A percentile compares a stretch with the other conserved stretches of the same genome.
These are phyloP conservation scores for Globisporangium takayamanum DNA, from an alignment of 352 stramenopile species.

Conservation along the genomic window DNA sequence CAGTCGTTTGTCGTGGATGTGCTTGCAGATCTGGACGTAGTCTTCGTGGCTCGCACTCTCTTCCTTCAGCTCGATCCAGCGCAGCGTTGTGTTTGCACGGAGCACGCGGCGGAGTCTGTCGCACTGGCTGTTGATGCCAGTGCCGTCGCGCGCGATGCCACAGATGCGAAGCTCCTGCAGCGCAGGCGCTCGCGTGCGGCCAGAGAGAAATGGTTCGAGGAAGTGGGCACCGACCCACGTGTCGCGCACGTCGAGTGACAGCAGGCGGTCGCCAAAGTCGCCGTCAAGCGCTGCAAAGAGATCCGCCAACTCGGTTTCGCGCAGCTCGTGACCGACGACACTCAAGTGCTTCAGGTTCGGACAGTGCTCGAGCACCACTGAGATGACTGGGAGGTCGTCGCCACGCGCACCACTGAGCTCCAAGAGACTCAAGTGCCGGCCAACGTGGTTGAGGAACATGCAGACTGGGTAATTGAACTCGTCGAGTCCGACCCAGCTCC, in stretches of 20 bases:
- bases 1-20: background rate
- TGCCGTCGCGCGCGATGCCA: background rate
- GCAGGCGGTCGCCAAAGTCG: background rate
- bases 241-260: background rate
- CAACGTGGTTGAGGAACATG: background rate
- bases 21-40: background rate
- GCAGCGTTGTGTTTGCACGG: background rate
- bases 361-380: background rate
- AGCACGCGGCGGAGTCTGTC: background rate
- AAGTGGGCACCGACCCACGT: background rate
- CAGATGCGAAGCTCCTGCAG: background rate
- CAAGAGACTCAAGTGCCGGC: background rate
- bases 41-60: background rate
- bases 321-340: background rate
- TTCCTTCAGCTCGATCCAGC: background rate
- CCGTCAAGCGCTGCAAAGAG: background rate
- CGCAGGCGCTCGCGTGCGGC: too few relatives aligned
- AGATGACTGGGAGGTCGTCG: background rate
- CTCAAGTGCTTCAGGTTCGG: background rate
- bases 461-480: background rate
- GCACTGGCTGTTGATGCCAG: background rate
- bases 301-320: background rate
- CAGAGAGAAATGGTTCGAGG: background rate
- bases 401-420: background rate
- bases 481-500: background rate